Base-by-base conservation (phyloP, 108 stramenopile genomes). In the Skeletonema grethae region DNA sequence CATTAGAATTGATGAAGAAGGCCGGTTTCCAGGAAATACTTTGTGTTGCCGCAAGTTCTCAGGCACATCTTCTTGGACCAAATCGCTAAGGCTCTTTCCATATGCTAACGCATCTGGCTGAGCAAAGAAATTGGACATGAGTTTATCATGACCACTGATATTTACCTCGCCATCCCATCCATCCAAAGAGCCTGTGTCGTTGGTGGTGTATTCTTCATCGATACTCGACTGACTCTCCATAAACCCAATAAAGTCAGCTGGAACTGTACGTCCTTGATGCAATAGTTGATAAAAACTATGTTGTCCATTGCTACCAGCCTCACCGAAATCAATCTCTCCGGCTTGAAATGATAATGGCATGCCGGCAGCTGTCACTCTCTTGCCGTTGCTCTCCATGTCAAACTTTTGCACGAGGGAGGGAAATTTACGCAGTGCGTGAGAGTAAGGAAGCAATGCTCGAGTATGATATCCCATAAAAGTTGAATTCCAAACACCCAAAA, bases 361-460 rank as follows among this genome's bases (percentile, higher is more conserved):
- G 8, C 94, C 96, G 65, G 95, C 94, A 39, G 93, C 57, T 6
- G 94, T 88, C 0, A 96, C 97, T 7, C 94, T 80, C 91, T 99
- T 99, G 16, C 99, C 99, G 82, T 99, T 99, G 72, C 89, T 90
- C 76, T 98, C 97, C 99, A 99, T 99, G 77, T 98, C 97, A 48
- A 98, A 92, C 86, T 98, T 94, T 72, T 99, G 98, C 31, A 99
- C 96, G 78, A 97, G 91, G 9, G 96, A 91, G 2, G 99, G 96
- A 70, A 99, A 95, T 43, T 86, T 84, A 18, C 91, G 77, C 20
- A 99, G 83, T 6, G 97, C 92, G 67, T 96, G 86, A 0, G 89
- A 71, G 77, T 99, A 99, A 8, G 99, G 99, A 28, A 99, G 76
- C n/a, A 99, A 75, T 28, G 95, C 97, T 15, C 97, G 80, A 4